phyloP scores from a whole-genome alignment of 129 eudicot genomes.

The Silybum marianum region DNA sequence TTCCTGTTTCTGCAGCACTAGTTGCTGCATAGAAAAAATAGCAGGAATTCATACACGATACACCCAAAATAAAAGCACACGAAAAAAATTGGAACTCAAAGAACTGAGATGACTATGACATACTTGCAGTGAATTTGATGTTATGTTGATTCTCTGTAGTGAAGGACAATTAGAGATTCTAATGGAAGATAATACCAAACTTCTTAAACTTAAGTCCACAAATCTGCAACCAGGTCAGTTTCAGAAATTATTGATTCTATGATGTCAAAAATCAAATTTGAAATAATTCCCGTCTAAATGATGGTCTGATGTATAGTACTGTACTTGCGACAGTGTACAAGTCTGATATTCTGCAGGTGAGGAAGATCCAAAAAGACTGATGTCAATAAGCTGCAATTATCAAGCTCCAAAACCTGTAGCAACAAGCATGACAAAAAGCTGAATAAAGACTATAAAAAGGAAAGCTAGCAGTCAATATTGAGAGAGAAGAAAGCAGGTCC shows the following conservation, averaged over 20 bases:
- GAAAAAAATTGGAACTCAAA: background rate
- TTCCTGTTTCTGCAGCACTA: constrained; percentile 90
- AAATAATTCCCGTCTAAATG: background rate
- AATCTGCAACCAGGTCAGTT: constrained; percentile 53
- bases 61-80: background rate
- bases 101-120: constrained; percentile 17
- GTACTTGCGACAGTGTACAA: constrained; percentile 97
- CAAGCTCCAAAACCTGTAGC: constrained; percentile 93
- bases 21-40: constrained; percentile 55
- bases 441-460: background rate
- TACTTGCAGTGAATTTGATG: constrained; percentile 81
- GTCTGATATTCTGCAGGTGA: constrained; percentile 74
- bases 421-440: background rate
- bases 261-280: background rate
- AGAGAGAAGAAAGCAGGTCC: constrained; percentile 21
- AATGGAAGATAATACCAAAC: constrained; percentile 63
- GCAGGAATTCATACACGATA: constrained; percentile 21
- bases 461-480: background rate
- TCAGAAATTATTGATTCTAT: constrained; percentile 5
- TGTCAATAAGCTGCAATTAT: constrained; percentile 80
- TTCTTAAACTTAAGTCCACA: constrained; percentile 65
- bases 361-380: constrained; percentile 86
- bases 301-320: constrained; percentile 5
- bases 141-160: constrained; percentile 76
- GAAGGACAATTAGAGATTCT: constrained; percentile 86